These are phyloP conservation scores for Magnaporthales sp. DNA, from an alignment of 2,329 filamentous ascomycete species.

Conservation along the genomic window DNA sequence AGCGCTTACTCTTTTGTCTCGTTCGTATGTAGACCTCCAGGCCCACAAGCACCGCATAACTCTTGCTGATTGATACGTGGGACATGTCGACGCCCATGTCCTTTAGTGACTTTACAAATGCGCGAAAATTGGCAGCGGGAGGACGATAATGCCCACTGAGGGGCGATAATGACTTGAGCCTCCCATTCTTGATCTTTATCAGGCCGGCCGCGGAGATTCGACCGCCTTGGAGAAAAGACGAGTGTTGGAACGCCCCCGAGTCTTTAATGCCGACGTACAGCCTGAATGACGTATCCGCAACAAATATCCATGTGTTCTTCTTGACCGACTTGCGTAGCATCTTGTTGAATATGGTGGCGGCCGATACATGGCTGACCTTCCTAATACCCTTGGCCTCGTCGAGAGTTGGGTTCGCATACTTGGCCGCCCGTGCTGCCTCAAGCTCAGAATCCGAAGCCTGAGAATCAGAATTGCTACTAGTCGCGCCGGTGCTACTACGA, in stretches of 20 bases:
- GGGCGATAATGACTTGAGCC: conserved; percentile 63
- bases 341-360: conserved; percentile 68
- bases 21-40: conserved; percentile 72
- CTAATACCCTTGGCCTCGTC: conserved; percentile 51
- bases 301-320: conserved; percentile 92
- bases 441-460: conserved; percentile 29
- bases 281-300: conserved; percentile 75
- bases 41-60: conserved; percentile 74
- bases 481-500: conserved; percentile 17
- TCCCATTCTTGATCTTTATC: conserved; percentile 76
- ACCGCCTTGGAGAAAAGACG: conserved; percentile 76
- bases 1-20: conserved; percentile 52
- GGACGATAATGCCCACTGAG: conserved; percentile 78
- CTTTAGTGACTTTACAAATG: conserved; percentile 66
- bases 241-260: conserved; percentile 83
- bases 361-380: conserved; percentile 55
- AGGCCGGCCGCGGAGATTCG: conserved; percentile 76
- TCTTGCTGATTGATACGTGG: conserved; percentile 68
- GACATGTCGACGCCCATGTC: conserved; percentile 71
- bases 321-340: conserved; percentile 70
- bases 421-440: conserved; percentile 52
- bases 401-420: conserved; percentile 57
- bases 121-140: conserved; percentile 72
- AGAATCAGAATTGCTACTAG: conserved; percentile 2
- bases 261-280: conserved; percentile 88